phyloP scores from a whole-genome alignment of 1,139 yeast species.

The Suhomyces atakaporum region DNA sequence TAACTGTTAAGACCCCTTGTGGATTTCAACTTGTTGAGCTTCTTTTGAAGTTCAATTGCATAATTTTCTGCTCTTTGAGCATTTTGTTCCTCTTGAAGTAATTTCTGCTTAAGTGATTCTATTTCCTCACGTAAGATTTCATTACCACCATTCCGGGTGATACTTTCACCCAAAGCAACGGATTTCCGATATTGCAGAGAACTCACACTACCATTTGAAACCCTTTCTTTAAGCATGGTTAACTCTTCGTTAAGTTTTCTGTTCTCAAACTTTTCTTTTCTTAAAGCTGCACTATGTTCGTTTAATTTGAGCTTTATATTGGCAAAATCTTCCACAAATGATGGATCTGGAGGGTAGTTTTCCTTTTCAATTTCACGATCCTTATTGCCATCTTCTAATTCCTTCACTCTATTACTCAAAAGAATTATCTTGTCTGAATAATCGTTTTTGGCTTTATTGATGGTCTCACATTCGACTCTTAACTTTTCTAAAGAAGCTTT shows the following conservation, averaged over 20 bases:
- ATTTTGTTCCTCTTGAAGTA: slow-evolving; percentile 46
- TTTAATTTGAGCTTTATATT: slow-evolving; percentile 53
- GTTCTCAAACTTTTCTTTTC: slow-evolving; percentile 57
- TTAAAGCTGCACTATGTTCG: slow-evolving; percentile 52
- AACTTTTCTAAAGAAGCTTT: slow-evolving; percentile 22
- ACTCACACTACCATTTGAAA: slow-evolving; percentile 19
- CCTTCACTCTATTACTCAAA: slow-evolving; percentile 27
- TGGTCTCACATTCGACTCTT: slow-evolving; percentile 40
- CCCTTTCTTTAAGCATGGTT: slow-evolving; percentile 51
- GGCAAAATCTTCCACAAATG: slow-evolving; percentile 48
- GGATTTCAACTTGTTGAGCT: slow-evolving; percentile 44
- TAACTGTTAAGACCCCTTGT: slow-evolving; percentile 40
- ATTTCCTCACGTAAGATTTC: slow-evolving; percentile 35
- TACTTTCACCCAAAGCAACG: slow-evolving; percentile 38
- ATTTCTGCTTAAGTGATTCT: slow-evolving; percentile 35
- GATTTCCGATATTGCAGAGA: slow-evolving; percentile 25
- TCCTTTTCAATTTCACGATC: slow-evolving; percentile 29
- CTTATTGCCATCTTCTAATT: slow-evolving; percentile 7
- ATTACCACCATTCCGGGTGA: slow-evolving; percentile 21
- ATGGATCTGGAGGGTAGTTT: slow-evolving; percentile 41
- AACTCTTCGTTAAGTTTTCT: slow-evolving; percentile 58
- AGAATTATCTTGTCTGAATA: slow-evolving; percentile 29
- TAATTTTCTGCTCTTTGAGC: slow-evolving; percentile 48
- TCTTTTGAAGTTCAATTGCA: slow-evolving; percentile 50
- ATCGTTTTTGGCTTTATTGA: slow-evolving; percentile 26